Evolutionary conservation across 805 yeast species (phyloP).

Genomic region (Vanderwaltozyma polyspora): DNA sequence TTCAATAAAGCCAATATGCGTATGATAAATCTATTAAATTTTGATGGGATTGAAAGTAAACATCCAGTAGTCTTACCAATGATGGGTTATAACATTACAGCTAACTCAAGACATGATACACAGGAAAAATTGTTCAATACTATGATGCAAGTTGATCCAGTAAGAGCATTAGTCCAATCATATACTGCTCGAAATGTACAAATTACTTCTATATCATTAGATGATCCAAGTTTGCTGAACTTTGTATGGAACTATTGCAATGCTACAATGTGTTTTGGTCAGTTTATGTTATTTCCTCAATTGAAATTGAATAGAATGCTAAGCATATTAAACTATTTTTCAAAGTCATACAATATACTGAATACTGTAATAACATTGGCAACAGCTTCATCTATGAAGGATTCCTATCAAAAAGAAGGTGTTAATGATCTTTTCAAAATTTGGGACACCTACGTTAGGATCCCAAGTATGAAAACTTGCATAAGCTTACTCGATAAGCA

Average conservation of each 20-base stretch:
- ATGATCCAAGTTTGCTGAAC: constrained; percentile 2
- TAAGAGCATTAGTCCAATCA: neutral
- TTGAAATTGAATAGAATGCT: constrained; percentile 2
- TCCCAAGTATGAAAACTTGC: constrained; percentile 7
- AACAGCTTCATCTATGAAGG: constrained; percentile 4
- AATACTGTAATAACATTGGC: constrained; percentile 4
- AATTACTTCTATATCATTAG: neutral
- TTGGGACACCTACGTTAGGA: constrained; percentile 7
- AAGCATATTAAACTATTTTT: constrained; percentile 1
- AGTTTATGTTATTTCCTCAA: constrained; percentile 5
- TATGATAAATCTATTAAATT: constrained; percentile 2
- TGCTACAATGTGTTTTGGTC: constrained; percentile 1
- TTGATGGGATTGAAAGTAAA: neutral
- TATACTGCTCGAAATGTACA: neutral
- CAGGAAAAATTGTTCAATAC: neutral
- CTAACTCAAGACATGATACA: constrained; percentile 1
- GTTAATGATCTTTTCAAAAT: neutral
- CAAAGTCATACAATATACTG: neutral
- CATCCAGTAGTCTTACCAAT: neutral
- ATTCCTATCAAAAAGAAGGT: constrained; percentile 2
- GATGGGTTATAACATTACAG: neutral
- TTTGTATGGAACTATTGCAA: constrained; percentile 4
- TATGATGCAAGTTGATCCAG: neutral
- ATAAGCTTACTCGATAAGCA: constrained; percentile 1
- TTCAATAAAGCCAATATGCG: constrained; percentile 1